Conservation (phyloP, 2,329 filamentous ascomycete species). For the Dendryphion nanum region DNA sequence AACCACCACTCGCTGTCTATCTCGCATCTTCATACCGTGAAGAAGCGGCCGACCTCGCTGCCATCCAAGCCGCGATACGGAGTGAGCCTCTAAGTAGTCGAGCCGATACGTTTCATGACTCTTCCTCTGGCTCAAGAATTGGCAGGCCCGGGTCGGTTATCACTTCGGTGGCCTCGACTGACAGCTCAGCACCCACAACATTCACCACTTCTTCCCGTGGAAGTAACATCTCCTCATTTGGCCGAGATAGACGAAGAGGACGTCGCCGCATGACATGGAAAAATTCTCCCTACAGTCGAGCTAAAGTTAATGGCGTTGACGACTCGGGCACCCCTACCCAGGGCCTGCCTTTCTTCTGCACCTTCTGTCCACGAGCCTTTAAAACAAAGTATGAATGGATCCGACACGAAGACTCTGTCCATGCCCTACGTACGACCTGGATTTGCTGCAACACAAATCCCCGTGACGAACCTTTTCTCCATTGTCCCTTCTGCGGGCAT, state of each 20-base stretch:
- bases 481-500: conserved; percentile 34
- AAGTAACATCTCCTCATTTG: conserved; percentile 36
- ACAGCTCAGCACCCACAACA: conserved; percentile 30
- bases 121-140: conserved; percentile 21
- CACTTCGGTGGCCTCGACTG: conserved; percentile 30
- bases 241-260: conserved; percentile 32
- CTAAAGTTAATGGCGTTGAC: conserved; percentile 29
- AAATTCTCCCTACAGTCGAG: conserved; percentile 25
- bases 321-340: conserved; percentile 27
- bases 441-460: conserved; percentile 35
- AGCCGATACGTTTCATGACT: conserved; percentile 19
- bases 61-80: conserved; percentile 32
- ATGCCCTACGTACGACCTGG: conserved; percentile 38
- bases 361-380: conserved; percentile 36
- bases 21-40: conserved; percentile 36
- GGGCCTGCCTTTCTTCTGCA: conserved; percentile 37
- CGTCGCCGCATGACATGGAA: conserved; percentile 36
- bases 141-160: conserved; percentile 27
- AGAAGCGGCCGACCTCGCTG: conserved; percentile 25
- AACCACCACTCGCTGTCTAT: conserved; percentile 32
- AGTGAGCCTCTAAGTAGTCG: conserved; percentile 19
- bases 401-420: conserved; percentile 38
- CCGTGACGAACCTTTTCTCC: conserved; percentile 17
- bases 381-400: conserved; percentile 39
- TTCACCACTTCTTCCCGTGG: conserved; percentile 32